A percentile compares a stretch with the other conserved stretches of the same genome.
phyloP scores from a whole-genome alignment of 176 grass and related monocot species.

The Zizania latifolia region DNA sequence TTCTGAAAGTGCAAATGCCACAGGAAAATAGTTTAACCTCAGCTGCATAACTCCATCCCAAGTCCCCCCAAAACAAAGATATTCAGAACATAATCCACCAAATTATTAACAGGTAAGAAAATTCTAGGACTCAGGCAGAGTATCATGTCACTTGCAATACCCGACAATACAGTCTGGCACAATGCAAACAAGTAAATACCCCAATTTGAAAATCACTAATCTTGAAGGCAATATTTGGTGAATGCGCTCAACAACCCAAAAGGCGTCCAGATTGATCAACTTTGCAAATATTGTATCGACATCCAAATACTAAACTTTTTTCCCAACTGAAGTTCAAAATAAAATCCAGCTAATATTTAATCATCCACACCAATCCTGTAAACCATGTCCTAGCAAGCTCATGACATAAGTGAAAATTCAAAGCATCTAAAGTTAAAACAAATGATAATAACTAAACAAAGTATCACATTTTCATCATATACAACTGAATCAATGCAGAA shows the following conservation, averaged over 20 bases:
- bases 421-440: not conserved
- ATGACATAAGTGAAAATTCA: not conserved
- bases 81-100: not conserved
- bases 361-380: not conserved
- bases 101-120: not conserved
- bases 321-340: not conserved
- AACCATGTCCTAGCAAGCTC: not conserved
- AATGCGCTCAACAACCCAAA: constrained; percentile 3
- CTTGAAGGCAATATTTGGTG: constrained; percentile 1
- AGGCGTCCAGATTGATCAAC: not conserved
- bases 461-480: not conserved
- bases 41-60: constrained; percentile 18
- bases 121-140: not conserved
- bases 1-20: constrained; percentile 70
- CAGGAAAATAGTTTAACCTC: constrained; percentile 39
- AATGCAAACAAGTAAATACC: not conserved
- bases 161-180: not conserved
- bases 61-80: not conserved
- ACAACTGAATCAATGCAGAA: not conserved
- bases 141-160: not conserved
- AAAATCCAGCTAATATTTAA: not conserved
- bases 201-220: not conserved
- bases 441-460: constrained; percentile 8
- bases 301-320: not conserved
- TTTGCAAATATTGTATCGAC: not conserved